These are phyloP conservation scores for Eucommia ulmoides DNA, from an alignment of 257 asterid genomes.

Conservation along the genomic window DNA sequence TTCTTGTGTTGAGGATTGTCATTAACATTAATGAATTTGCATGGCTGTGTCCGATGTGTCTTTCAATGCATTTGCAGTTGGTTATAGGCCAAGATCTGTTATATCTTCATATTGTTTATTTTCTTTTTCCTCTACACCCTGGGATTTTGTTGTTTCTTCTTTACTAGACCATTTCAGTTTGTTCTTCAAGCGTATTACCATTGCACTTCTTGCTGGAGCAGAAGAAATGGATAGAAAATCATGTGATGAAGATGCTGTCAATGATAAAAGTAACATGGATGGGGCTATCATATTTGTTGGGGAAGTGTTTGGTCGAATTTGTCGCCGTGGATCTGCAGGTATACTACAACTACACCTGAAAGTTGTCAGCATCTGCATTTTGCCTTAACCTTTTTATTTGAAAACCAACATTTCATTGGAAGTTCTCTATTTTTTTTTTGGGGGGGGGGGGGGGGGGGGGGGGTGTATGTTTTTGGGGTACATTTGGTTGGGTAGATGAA, in stretches of 20 bases:
- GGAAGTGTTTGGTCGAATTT: slow-evolving; percentile 63
- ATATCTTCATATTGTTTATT: background rate
- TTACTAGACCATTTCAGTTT: slow-evolving; percentile 41
- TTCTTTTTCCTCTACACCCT: background rate
- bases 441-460: too few species aligned
- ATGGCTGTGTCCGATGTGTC: slow-evolving; percentile 6
- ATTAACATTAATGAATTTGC: slow-evolving; percentile 7
- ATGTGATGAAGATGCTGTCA: slow-evolving; percentile 18
- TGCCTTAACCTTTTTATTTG: background rate
- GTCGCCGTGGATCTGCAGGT: slow-evolving; percentile 95
- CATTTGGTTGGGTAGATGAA: too few species aligned
- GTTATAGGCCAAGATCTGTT: too few species aligned
- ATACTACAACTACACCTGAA: slow-evolving; percentile 14
- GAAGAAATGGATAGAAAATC: slow-evolving; percentile 53
- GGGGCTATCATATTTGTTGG: slow-evolving; percentile 47
- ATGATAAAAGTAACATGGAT: slow-evolving; percentile 17
- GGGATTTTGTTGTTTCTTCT: slow-evolving; percentile 17
- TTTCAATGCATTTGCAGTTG: too few species aligned
- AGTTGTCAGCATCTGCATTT: background rate
- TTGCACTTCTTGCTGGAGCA: slow-evolving; percentile 62
- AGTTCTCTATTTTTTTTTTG: background rate
- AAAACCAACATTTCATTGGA: background rate
- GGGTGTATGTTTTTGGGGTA: background rate
- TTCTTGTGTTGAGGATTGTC: slow-evolving; percentile 6
- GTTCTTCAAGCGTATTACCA: slow-evolving; percentile 55